phyloP scores from a whole-genome alignment of 257 asterid species.

The Apocynum venetum region DNA sequence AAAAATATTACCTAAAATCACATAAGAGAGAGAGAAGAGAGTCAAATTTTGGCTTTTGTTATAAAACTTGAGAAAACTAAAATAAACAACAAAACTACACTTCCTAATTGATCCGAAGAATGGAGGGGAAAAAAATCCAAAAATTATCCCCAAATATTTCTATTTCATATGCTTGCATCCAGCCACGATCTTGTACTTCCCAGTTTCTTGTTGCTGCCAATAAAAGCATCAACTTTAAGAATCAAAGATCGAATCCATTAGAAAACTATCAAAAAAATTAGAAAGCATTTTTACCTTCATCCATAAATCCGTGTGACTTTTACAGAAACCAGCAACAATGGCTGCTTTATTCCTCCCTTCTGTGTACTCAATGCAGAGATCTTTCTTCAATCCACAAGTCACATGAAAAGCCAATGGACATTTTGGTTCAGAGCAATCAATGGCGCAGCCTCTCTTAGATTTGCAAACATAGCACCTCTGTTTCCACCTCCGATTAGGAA shows the following conservation, averaged over 20 bases:
- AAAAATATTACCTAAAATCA: too few species aligned
- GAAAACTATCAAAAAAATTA: neutral
- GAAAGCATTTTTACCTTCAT: slow-evolving; percentile 43
- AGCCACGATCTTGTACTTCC: slow-evolving; percentile 90
- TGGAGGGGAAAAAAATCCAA: neutral
- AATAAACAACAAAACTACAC: neutral
- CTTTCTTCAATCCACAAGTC: slow-evolving; percentile 65
- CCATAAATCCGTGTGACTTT: slow-evolving; percentile 71
- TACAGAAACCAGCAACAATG: slow-evolving; percentile 77
- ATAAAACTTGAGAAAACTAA: neutral
- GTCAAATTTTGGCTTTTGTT: too few species aligned
- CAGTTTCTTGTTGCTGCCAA: slow-evolving; percentile 75
- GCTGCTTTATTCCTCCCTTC: slow-evolving; percentile 53
- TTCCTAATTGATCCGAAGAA: neutral
- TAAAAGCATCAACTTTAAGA: slow-evolving; percentile 1
- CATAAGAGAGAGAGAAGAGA: neutral
- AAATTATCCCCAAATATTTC: neutral
- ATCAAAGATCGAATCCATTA: neutral
- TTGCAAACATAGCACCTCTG: slow-evolving; percentile 52
- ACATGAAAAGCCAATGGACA: slow-evolving; percentile 69
- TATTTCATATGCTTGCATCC: slow-evolving; percentile 46
- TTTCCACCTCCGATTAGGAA: slow-evolving; percentile 60
- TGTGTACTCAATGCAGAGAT: slow-evolving; percentile 59
- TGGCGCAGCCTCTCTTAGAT: slow-evolving; percentile 50
- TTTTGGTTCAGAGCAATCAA: slow-evolving; percentile 80